Base-by-base conservation (phyloP, 441 rosid genomes). In the Arabidopsis hybrid region DNA sequence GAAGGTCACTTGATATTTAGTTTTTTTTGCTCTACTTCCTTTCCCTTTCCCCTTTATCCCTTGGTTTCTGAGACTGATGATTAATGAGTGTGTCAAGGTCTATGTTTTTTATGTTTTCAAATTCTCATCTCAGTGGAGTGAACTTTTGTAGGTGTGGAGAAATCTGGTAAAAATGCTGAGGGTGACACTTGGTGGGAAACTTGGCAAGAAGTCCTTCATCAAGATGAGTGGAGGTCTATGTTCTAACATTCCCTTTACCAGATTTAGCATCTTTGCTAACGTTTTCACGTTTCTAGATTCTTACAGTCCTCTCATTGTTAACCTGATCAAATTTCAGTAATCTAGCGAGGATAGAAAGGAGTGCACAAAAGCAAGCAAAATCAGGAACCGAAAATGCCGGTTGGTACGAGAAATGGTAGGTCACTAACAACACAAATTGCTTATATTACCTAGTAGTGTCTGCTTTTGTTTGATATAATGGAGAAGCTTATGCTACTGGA, bases 101-200 rank as follows among this genome's bases (percentile, higher is more conserved):
- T 38, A 38, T 36, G 14, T 42, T 56, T 42, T 40, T 21, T 21
- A 21, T 3, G 14, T 50, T 50, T 21, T 62, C 43, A 60, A 47
- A 50, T 45, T 50, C 67, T 36, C 64, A 59, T 43, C 70, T 72
- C 52, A 67, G 4, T 70, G 32, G 64, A 77, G 64, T 70, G 74
- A 61, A 59, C 59, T 50, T 77, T 58, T 34, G 53, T 59, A 95
- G 99, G 98, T 50, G 99, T 95, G 75, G 97, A 92, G 83, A 95
- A 95, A 83, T 95, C 98, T 71, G 99, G 99, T 79, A 90, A 79
- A 81, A 95, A 89, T 83, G 89, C 89, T 8, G 97, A 88, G 81
- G 99, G 99, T 67, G 98, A 95, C 81, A 87, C 98, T 35, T 95
- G 99, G 99, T 95, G 98, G 99, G 99, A 95, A 78, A 95, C 97